Base-by-base conservation (phyloP, 805 yeast species). In the Helenozyma baotianmanensis region DNA sequence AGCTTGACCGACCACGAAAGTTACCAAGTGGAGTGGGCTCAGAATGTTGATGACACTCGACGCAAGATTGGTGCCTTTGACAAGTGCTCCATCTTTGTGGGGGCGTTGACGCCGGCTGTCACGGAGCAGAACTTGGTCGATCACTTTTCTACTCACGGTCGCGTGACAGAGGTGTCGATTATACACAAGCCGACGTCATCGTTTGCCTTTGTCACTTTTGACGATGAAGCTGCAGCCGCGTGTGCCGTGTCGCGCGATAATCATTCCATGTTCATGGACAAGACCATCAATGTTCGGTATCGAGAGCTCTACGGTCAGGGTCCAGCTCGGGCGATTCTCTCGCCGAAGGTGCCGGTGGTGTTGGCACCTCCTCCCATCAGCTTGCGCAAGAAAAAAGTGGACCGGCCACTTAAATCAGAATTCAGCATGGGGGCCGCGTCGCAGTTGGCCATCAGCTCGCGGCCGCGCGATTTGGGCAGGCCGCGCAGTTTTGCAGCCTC, bases 351-450 rank as follows among this genome's bases (percentile, higher is more conserved):
- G 16, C 50, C 50, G 2, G 43, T 45, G 39, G 70, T 67, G 26
- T 64, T 83, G 36, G 94, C 95, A 0, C 94, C 94, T 7, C 90
- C 94, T 4, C 94, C 94, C 3, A 78, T 84, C 23, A 79, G 80
- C 48, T 67, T 80, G 21, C 36, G 37, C 23, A 40, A 38, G n/a
- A n/a, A n/a, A n/a, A n/a, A n/a, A n/a, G n/a, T n/a, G n/a, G n/a
- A n/a, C n/a, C n/a, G n/a, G n/a, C n/a, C n/a, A n/a, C n/a, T n/a
- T n/a, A n/a, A n/a, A n/a, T n/a, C n/a, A n/a, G n/a, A n/a, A n/a
- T n/a, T n/a, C n/a, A n/a, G n/a, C n/a, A n/a, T n/a, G n/a, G n/a
- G n/a, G n/a, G n/a, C n/a, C n/a, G n/a, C n/a, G n/a, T n/a, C n/a
- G n/a, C n/a, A n/a, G n/a, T n/a, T n/a, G n/a, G n/a, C n/a, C n/a